Conservation (phyloP, 2,329 filamentous ascomycete species). For the Alternaria sp. region DNA sequence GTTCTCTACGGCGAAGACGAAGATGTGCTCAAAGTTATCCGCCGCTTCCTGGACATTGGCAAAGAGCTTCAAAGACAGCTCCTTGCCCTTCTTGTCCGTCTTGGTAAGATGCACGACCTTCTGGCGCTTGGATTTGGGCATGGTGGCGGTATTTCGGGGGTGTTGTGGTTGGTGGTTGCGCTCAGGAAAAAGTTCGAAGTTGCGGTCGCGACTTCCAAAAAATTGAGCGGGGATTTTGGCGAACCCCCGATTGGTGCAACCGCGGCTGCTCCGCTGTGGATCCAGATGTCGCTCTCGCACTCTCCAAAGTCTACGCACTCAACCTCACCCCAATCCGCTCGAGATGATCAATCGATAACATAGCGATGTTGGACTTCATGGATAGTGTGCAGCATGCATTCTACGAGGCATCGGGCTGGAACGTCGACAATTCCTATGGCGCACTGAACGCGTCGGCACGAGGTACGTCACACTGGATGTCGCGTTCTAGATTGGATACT, state of each 20-base stretch:
- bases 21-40: slow-evolving; percentile 86
- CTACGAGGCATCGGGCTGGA: slow-evolving; percentile 85
- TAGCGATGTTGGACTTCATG: slow-evolving; percentile 91
- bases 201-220: slow-evolving; percentile 23
- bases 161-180: slow-evolving; percentile 18
- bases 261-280: slow-evolving; percentile 27
- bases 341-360: slow-evolving; percentile 33
- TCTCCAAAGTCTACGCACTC: slow-evolving; percentile 7
- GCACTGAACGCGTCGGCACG: slow-evolving; percentile 82
- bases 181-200: slow-evolving; percentile 35
- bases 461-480: slow-evolving; percentile 58
- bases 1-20: slow-evolving; percentile 93
- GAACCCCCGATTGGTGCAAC: slow-evolving; percentile 38
- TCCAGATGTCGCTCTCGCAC: slow-evolving; percentile 2
- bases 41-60: slow-evolving; percentile 84
- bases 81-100: slow-evolving; percentile 92
- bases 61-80: slow-evolving; percentile 85
- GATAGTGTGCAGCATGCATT: slow-evolving; percentile 94
- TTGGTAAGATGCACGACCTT: slow-evolving; percentile 89
- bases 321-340: slow-evolving; percentile 2
- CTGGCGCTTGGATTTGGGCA: slow-evolving; percentile 96
- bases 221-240: slow-evolving; percentile 42
- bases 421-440: slow-evolving; percentile 89
- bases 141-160: slow-evolving; percentile 53
- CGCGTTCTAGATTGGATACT: slow-evolving; percentile 11